A percentile compares a stretch with the other conserved stretches of the same genome.
Conservation (phyloP, 495 filamentous ascomycete species). For the Apodospora peruviana region DNA sequence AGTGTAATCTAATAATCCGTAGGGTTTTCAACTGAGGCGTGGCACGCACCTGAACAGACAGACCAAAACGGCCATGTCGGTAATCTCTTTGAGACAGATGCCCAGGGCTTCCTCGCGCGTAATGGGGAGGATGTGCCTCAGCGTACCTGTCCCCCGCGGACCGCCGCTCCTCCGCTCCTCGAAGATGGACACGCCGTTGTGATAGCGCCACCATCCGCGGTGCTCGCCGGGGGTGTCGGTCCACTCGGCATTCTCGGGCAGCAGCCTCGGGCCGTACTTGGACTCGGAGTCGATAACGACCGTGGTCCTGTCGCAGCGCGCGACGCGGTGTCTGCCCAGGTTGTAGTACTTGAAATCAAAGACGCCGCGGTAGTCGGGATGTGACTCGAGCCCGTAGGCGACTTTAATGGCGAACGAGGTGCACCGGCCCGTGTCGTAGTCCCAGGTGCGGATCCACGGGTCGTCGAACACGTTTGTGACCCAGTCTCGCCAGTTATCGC, state of each 20-base stretch:
- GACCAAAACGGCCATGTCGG: background rate
- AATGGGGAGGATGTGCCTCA: background rate
- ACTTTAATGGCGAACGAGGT: slow-evolving; percentile 1
- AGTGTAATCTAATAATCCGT: too few relatives aligned
- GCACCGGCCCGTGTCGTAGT: background rate
- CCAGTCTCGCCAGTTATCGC: background rate
- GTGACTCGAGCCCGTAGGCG: background rate
- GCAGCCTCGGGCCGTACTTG: background rate
- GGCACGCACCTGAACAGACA: background rate
- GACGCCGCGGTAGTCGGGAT: background rate
- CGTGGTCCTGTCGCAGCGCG: background rate
- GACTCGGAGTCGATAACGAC: background rate
- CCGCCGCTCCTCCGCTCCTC: too few relatives aligned
- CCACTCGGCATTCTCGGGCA: background rate
- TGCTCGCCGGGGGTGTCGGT: background rate
- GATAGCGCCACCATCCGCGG: background rate
- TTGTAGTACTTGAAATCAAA: background rate
- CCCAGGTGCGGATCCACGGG: background rate
- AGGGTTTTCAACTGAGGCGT: too few relatives aligned
- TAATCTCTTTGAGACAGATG: background rate
- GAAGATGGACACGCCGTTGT: background rate
- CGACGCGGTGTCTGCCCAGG: background rate
- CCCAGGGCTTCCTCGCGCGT: background rate
- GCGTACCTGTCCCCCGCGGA: too few relatives aligned
- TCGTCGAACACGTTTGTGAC: too few relatives aligned